Conservation (phyloP, 2,329 filamentous ascomycete species). For the Neofusicoccum sp. region DNA sequence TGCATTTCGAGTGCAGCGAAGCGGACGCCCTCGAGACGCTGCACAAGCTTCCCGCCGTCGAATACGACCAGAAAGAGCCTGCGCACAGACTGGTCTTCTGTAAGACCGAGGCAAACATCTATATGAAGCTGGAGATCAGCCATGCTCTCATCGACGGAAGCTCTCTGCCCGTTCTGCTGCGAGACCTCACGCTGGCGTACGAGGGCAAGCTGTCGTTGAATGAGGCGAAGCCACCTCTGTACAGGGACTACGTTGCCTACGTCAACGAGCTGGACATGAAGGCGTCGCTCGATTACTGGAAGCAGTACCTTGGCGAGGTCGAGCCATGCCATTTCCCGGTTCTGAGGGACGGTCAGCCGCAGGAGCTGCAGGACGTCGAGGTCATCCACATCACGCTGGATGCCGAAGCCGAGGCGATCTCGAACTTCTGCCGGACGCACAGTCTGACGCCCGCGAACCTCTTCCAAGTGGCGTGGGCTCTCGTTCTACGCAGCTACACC, state of each 20-base stretch:
- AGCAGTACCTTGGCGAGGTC: constrained; percentile 34
- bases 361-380: neutral
- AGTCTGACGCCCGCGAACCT: constrained; percentile 51
- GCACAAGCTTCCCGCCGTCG: constrained; percentile 22
- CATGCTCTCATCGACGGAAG: constrained; percentile 54
- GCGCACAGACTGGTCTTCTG: constrained; percentile 33
- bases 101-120: neutral
- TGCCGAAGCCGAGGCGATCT: constrained; percentile 35
- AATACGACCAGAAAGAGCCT: constrained; percentile 33
- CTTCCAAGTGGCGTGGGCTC: constrained; percentile 38
- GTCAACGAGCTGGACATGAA: constrained; percentile 25
- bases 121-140: constrained; percentile 47
- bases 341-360: constrained; percentile 22
- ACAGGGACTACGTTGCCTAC: constrained; percentile 37
- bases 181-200: constrained; percentile 48
- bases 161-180: constrained; percentile 50
- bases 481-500: constrained; percentile 29
- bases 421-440: constrained; percentile 40
- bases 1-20: constrained; percentile 17
- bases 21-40: constrained; percentile 17
- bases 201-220: constrained; percentile 35
- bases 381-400: constrained; percentile 25
- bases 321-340: constrained; percentile 43
- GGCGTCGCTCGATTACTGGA: constrained; percentile 36
- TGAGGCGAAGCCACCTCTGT: constrained; percentile 34